Conservation (phyloP, 1,284 basidiomycete genomes). For the Golubevia pallescens region DNA sequence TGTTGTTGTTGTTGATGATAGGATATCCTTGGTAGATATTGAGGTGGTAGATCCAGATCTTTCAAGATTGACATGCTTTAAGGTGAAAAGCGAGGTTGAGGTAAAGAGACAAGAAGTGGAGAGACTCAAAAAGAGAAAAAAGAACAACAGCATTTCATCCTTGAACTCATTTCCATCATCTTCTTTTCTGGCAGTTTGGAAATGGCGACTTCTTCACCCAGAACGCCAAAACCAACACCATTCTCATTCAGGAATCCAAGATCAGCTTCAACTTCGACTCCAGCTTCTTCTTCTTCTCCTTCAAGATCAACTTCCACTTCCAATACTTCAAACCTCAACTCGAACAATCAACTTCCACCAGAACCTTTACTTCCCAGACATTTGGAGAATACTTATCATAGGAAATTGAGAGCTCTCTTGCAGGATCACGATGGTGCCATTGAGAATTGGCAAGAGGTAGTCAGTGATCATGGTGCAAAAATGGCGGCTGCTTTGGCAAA, state of each 20-base stretch:
- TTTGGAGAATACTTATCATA: conserved; percentile 44
- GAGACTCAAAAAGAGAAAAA: too few species aligned
- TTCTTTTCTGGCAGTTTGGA: not conserved
- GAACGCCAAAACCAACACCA: not conserved
- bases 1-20: too few species aligned
- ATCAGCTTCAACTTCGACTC: not conserved
- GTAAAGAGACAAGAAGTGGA: not conserved
- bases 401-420: conserved; percentile 32
- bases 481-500: conserved; percentile 37
- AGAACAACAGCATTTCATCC: too few species aligned
- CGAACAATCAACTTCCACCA: not conserved
- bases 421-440: conserved; percentile 28
- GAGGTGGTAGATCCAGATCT: too few species aligned
- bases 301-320: not conserved
- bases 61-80: too few species aligned
- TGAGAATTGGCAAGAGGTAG: conserved; percentile 42
- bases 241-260: not conserved
- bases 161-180: too few species aligned
- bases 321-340: not conserved
- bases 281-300: not conserved
- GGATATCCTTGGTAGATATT: too few species aligned
- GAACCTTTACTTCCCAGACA: conserved; percentile 25
- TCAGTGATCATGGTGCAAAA: conserved; percentile 46
- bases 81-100: not conserved
- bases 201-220: not conserved